Evolutionary conservation across 495 filamentous ascomycete species (phyloP).

Genomic region (Penicillium canescens): DNA sequence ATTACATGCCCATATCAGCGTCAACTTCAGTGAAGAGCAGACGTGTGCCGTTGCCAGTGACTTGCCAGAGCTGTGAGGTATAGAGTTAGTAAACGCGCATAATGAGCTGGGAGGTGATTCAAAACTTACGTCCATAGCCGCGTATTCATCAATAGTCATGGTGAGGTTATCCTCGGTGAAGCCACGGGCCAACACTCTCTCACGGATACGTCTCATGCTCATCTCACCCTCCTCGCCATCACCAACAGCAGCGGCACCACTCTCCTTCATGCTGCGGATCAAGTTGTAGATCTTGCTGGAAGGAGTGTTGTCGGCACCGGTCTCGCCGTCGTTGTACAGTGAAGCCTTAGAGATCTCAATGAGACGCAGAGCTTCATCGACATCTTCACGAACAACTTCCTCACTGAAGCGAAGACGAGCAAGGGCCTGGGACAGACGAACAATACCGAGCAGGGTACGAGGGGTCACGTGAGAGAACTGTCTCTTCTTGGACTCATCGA

Average conservation of each 20-base stretch:
- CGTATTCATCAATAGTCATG: conserved; percentile 85
- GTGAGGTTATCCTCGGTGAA: conserved; percentile 93
- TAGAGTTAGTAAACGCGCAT: conserved; percentile 17
- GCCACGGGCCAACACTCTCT: conserved; percentile 90
- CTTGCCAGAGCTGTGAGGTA: conserved; percentile 83
- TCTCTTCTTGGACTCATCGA: conserved; percentile 82
- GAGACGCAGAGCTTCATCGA: conserved; percentile 90
- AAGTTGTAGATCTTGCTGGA: conserved; percentile 92
- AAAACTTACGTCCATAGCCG: conserved; percentile 76
- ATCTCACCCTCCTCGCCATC: conserved; percentile 74
- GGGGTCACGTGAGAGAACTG: conserved; percentile 92
- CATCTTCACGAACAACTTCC: conserved; percentile 83
- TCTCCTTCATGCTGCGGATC: conserved; percentile 79
- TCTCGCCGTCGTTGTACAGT: conserved; percentile 65
- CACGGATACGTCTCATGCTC: conserved; percentile 81
- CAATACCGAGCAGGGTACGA: conserved; percentile 86
- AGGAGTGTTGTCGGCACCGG: conserved; percentile 70
- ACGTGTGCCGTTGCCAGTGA: conserved; percentile 78
- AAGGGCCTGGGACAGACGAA: conserved; percentile 93
- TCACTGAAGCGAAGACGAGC: conserved; percentile 87
- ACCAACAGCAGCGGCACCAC: conserved; percentile 72
- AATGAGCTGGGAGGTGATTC: not conserved
- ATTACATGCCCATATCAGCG: conserved; percentile 55
- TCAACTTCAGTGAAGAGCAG: conserved; percentile 76
- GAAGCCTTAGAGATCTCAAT: conserved; percentile 90